Percentiles rank a stretch among this genome's conserved stretches.
phyloP scores from a whole-genome alignment of 176 grass and related monocot species.

The Themeda triandra region DNA sequence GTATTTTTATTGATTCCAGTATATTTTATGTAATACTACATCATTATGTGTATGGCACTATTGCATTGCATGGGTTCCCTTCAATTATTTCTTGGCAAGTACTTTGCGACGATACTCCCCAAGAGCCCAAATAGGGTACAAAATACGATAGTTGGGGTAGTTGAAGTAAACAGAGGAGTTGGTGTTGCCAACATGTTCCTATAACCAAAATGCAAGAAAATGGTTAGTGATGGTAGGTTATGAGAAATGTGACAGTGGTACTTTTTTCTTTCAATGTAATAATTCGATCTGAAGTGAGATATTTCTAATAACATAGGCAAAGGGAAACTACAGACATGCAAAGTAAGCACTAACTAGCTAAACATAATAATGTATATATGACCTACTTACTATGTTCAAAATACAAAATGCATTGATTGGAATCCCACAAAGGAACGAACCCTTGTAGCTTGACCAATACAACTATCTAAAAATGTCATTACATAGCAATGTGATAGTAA shows the following conservation, averaged over 20 bases:
- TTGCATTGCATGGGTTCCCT: not conserved
- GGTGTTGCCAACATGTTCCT: slow-evolving; percentile 1
- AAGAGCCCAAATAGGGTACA: not conserved
- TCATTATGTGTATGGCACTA: not conserved
- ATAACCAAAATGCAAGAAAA: not conserved
- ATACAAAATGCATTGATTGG: too few relatives aligned
- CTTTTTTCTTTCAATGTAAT: not conserved
- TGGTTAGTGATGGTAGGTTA: not conserved
- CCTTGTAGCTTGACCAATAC: not conserved
- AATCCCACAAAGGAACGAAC: too few relatives aligned
- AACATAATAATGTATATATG: not conserved
- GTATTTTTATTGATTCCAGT: not conserved
- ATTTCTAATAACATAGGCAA: not conserved
- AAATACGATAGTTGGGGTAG: not conserved
- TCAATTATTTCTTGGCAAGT: not conserved
- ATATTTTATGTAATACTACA: not conserved
- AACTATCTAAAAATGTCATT: not conserved
- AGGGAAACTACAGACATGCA: not conserved
- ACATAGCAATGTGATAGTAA: not conserved
- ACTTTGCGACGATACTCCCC: not conserved
- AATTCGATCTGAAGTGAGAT: not conserved
- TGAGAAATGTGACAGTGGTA: not conserved
- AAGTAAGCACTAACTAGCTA: not conserved
- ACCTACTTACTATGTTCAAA: not conserved
- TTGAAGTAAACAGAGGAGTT: slow-evolving; percentile 6